Percentiles rank a stretch among this genome's conserved stretches.
These are phyloP conservation scores for Crithidia sp. DNA, from an alignment of 208 protist species.

Conservation along the genomic window DNA sequence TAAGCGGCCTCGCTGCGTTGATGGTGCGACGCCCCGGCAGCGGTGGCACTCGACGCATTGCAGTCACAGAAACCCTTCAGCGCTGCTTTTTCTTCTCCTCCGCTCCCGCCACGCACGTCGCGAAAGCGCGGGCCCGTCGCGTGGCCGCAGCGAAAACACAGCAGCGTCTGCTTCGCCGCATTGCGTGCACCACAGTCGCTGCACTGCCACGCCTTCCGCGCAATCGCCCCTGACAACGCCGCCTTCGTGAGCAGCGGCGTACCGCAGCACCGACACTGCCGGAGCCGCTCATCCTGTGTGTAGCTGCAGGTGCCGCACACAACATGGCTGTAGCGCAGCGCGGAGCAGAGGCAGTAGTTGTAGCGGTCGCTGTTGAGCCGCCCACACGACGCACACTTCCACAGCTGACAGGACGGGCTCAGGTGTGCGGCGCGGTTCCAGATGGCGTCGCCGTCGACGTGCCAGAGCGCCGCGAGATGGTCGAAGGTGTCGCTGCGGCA, in stretches of 20 bases:
- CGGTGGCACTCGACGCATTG: neutral
- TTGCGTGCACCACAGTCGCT: slow-evolving; percentile 62
- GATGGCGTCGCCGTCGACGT: slow-evolving; percentile 52
- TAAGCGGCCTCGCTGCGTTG: slow-evolving; percentile 18
- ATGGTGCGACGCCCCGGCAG: neutral
- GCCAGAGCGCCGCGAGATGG: slow-evolving; percentile 72
- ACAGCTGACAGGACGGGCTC: slow-evolving; percentile 68
- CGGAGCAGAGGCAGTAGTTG: slow-evolving; percentile 90
- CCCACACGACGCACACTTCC: slow-evolving; percentile 79
- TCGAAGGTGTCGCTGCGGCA: slow-evolving; percentile 53
- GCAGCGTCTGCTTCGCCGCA: slow-evolving; percentile 64
- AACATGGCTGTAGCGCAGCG: slow-evolving; percentile 77
- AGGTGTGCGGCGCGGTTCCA: slow-evolving; percentile 46
- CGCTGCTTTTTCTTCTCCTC: neutral
- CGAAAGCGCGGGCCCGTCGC: slow-evolving; percentile 51
- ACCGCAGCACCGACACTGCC: slow-evolving; percentile 71
- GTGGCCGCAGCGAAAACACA: slow-evolving; percentile 71
- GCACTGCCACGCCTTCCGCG: slow-evolving; percentile 77
- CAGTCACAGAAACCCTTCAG: slow-evolving; percentile 26
- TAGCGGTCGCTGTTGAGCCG: slow-evolving; percentile 88
- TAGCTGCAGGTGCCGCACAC: slow-evolving; percentile 68
- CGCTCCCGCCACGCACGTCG: too few relatives aligned
- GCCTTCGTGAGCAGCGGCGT: slow-evolving; percentile 19
- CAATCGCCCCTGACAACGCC: slow-evolving; percentile 33
- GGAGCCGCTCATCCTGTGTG: slow-evolving; percentile 79